Percentiles rank a stretch among this genome's conserved stretches.
These are phyloP conservation scores for Nakazawaea pomicola DNA, from an alignment of 805 yeast genomes.

Conservation along the genomic window DNA sequence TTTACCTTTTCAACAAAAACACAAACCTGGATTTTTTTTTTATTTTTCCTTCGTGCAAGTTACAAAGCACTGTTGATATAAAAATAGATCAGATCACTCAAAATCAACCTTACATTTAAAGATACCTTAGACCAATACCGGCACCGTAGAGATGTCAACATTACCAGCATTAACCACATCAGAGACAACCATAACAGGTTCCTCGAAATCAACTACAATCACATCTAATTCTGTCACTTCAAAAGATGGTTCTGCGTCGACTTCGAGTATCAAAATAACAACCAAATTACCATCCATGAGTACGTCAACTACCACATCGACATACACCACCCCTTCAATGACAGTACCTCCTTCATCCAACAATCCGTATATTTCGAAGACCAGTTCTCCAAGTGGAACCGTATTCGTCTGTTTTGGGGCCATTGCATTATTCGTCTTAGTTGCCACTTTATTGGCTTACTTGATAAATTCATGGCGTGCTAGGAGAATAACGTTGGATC, in stretches of 20 bases:
- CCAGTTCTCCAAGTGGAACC: constrained; percentile 62
- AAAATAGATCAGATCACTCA: too few species aligned
- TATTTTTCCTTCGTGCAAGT: too few species aligned
- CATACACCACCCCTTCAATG: constrained; percentile 42
- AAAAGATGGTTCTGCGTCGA: not conserved
- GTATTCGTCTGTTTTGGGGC: constrained; percentile 81
- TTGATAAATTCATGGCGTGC: constrained; percentile 27
- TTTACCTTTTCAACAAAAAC: not conserved
- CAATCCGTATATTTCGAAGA: constrained; percentile 60
- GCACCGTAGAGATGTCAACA: too few species aligned
- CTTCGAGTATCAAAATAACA: not conserved
- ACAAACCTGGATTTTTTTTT: not conserved
- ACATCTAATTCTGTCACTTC: not conserved
- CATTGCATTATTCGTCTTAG: constrained; percentile 52
- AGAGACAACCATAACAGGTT: not conserved
- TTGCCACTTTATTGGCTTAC: constrained; percentile 27
- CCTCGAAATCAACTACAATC: not conserved
- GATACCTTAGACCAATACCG: too few species aligned
- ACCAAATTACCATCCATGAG: not conserved
- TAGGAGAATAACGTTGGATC: constrained; percentile 38
- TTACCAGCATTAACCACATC: not conserved
- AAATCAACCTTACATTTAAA: too few species aligned
- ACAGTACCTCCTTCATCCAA: constrained; percentile 51
- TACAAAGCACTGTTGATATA: too few species aligned
- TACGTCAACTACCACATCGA: constrained; percentile 15